Base-by-base conservation (phyloP, 2,329 filamentous ascomycete genomes). In the Celoporthe dispersa region DNA sequence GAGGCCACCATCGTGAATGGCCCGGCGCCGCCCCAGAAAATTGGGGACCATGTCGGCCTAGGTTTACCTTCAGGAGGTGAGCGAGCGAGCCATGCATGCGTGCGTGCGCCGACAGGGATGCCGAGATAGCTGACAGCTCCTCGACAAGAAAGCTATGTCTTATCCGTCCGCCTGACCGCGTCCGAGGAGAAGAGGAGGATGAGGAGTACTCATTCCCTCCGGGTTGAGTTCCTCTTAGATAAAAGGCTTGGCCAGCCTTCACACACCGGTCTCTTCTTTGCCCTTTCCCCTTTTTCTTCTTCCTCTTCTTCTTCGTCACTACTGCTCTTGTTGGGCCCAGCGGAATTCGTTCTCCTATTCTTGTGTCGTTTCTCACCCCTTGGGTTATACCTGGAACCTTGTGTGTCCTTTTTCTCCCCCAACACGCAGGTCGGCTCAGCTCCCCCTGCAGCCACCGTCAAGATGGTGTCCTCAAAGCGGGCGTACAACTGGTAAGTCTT, bases 401-500 rank as follows among this genome's bases (percentile, higher is more conserved):
- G 33, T 25, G 39, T 19, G n/a, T 63, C 22, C 25, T 31, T 63
- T 4, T 19, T 19, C 28, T 35, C 53, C 60, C 31, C 25, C 22
- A 64, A 51, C 59, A 19, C 48, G 60, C 66, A 67, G 64, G 69
- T 60, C 63, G 69, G 66, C 51, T 53, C 16, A 67, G n/a, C n/a
- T n/a, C 51, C 64, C 53, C 67, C 64, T 64, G 66, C 64, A 61
- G 57, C 48, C 33, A 70, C 71, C 62, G 72, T 62, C 66, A 74
- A 73, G 68, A 77, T 77, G 75, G 74, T 75, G 66, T 70, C 69
- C 68, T 67, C 68, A n/a, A 76, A 70, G 66, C 68, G 75, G n/a
- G 33, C 71, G 53, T 77, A 77, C 73, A 77, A 77, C 70, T 77
- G 76, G 75, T 75, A 35, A 37, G 72, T 16, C 2, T 25, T 11